Evolutionary conservation across 2,329 filamentous ascomycete species (phyloP).

Genomic region (Penicillium sp.): DNA sequence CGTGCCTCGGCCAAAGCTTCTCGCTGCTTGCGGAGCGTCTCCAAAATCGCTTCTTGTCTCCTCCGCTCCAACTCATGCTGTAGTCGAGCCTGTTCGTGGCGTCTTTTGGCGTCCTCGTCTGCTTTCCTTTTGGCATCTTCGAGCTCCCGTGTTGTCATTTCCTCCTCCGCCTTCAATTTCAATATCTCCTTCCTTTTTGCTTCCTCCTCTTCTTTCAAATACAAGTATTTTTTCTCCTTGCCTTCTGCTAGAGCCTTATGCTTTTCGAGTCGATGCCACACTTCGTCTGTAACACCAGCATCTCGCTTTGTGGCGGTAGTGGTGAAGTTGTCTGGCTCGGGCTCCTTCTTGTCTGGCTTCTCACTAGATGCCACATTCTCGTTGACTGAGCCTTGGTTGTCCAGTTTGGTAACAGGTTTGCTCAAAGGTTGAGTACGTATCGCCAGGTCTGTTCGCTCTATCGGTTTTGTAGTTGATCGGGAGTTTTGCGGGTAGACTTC

Average conservation of each 20-base stretch:
- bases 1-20: slow-evolving; percentile 29
- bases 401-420: background rate
- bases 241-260: slow-evolving; percentile 6
- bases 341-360: background rate
- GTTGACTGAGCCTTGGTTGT: background rate
- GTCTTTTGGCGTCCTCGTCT: slow-evolving; percentile 19
- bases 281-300: slow-evolving; percentile 22
- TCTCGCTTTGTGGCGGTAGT: slow-evolving; percentile 13
- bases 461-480: background rate
- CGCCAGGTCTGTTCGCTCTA: background rate
- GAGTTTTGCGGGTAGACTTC: background rate
- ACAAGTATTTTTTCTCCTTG: background rate
- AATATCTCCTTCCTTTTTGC: background rate
- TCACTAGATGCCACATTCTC: background rate
- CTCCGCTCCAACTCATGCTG: slow-evolving; percentile 23
- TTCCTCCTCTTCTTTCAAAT: background rate
- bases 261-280: slow-evolving; percentile 24
- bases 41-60: slow-evolving; percentile 35
- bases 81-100: slow-evolving; percentile 31
- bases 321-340: background rate
- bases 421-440: background rate
- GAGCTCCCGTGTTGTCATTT: background rate
- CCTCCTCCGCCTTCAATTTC: background rate
- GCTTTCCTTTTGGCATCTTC: background rate
- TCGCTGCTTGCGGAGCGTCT: slow-evolving; percentile 43